Evolutionary conservation across 1,139 yeast genomes (phyloP), one percentile per base, ranked within the genome.

Genomic region (Spencermartinsiella ligniputridi): DNA sequence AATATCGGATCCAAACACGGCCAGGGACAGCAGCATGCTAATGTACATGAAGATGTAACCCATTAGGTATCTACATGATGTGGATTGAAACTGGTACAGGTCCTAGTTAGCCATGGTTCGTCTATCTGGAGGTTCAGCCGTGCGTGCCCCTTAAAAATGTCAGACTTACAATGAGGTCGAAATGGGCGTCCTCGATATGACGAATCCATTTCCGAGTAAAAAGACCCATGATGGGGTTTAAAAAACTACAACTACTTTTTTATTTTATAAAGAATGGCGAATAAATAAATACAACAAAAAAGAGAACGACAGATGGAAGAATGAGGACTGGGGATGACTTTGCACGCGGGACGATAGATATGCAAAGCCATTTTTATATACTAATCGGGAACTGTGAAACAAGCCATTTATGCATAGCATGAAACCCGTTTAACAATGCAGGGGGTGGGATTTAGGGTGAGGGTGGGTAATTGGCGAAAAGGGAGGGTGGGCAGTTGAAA

Each of bases 1-100:
- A 19, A 87, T 72, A 67, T 88, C 97, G 3, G 85, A 75, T 1
- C 74, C 87, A 39, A 84, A 69, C 44, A 85, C 75, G 0, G 79
- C 78, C 47, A 78, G 57, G 33, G 82, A 76, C 46, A 86, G 65
- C 13, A 78, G 37, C 18, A 82, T 65, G 44, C 77, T 62, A 3
- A 75, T 49, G 72, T 82, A 73, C 63, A 77, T 70, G 53, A 71
- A 59, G 3, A 77, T 41, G 57, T 81, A 86, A 52, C 78, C 75
- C 35, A 72, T 51, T 2, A 86, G 52, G 3, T 88, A 81, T 37
- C 75, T 61, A 51, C 74, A 67, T 17, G 71, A 71, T 42, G 71
- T 70, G 54, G 82, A 81, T 47, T 71, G 72, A 66, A 85, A 88
- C 47, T 64, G 64, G 20, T 62, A 58, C 40, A 72, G 62, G 41